phyloP scores from a whole-genome alignment of 805 yeast species.

The Sungouiella blattae region DNA sequence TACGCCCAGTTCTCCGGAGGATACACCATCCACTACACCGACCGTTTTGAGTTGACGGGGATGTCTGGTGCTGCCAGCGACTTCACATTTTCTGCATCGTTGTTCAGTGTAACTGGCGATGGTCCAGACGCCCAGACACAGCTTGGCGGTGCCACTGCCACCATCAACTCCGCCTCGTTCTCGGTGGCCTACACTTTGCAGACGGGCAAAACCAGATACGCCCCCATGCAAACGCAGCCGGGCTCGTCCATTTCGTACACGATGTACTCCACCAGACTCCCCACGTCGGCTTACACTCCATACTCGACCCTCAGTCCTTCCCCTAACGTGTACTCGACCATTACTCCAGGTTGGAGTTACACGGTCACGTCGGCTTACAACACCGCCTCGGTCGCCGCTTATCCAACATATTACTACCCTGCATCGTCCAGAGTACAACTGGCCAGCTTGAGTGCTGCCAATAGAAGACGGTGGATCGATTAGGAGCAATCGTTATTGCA shows the following conservation, averaged over 20 bases:
- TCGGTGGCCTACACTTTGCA: conserved; percentile 71
- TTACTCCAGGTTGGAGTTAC: conserved; percentile 84
- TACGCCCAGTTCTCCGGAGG: conserved; percentile 43
- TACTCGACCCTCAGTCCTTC: conserved; percentile 45
- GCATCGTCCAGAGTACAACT: conserved; percentile 50
- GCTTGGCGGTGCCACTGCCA: conserved; percentile 16
- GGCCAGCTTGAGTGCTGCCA: conserved; percentile 33
- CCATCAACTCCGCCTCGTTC: conserved; percentile 46
- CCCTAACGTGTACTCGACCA: conserved; percentile 56
- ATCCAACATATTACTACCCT: conserved; percentile 63
- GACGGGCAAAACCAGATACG: conserved; percentile 74
- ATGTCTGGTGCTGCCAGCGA: conserved; percentile 64
- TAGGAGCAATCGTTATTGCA: too few species aligned
- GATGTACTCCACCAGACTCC: conserved; percentile 61
- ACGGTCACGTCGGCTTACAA: conserved; percentile 60
- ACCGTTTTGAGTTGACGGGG: conserved; percentile 60
- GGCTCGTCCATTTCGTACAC: conserved; percentile 63
- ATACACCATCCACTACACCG: conserved; percentile 62
- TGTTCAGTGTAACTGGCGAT: conserved; percentile 37
- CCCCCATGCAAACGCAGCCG: conserved; percentile 94
- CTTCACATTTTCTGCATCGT: conserved; percentile 35
- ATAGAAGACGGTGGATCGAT: conserved; percentile 39
- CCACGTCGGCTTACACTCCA: conserved; percentile 61
- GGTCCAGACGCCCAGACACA: conserved; percentile 42
- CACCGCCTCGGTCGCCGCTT: conserved; percentile 67